Evolutionary conservation across 192 early-diverging fungal genomes (phyloP), one percentile per base, ranked within the genome.

Genomic region (Podila clonocystis): DNA sequence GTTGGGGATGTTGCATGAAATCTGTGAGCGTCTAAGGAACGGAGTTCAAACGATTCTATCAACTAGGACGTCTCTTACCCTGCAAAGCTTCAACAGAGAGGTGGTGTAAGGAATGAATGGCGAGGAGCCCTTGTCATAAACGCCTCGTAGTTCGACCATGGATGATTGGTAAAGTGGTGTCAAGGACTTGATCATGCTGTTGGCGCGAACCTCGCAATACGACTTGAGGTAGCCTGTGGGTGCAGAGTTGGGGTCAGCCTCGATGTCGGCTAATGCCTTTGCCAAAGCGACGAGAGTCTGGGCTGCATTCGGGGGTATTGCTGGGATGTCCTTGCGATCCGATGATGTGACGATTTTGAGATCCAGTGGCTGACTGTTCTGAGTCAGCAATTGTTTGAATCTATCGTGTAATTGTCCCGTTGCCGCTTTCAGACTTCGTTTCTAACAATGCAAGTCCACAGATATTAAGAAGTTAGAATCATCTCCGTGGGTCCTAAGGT

Each of bases 131-230:
- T 87, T 88, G 64, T 85, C 85, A 68, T 94, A 94, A 24, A 84
- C 86, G 62, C 73, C 70, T 68, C 74, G 66, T 63, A 77, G 65
- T 87, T 65, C 89, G 9, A 86, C 82, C 49, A 84, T 73, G 0
- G 89, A 87, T 3, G 87, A 83, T 36, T 87, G 82, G 5, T 88
- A 75, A 5, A 91, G 62, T 9, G 85, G 65, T 6, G 72, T 59
- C 36, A 94, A 62, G 1, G 86, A 89, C 65, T 91, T 91, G 55
- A 83, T 61, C 66, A 95, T 82, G 69, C 89, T 91, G 15, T 67
- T 70, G 17, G 92, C 87, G 9, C 94, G 87, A 36, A 94, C 89
- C 30, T 94, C 93, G 45, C 87, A 85, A 74, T 94, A 96, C 1
- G 84, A 84, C 60, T 90, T 89, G 41, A 85, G 68, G 50, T 90